phyloP scores from a whole-genome alignment of 2,329 filamentous ascomycete species.

The Huntiella omanensis region DNA sequence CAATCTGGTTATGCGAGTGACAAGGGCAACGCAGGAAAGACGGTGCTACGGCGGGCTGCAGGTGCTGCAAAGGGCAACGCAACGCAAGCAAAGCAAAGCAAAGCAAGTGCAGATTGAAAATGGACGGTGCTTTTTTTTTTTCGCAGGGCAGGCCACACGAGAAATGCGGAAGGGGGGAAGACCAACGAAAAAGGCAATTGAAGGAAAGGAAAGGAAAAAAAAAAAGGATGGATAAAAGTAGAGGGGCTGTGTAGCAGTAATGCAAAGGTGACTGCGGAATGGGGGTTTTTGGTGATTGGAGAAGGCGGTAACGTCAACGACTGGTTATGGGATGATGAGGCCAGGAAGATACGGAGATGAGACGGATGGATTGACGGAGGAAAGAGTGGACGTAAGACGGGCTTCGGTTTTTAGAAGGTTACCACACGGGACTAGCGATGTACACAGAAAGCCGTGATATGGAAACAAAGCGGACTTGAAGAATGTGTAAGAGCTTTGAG shows the following conservation, averaged over 20 bases:
- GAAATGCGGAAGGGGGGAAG: no score
- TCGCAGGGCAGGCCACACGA: no score
- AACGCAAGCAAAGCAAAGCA: neutral
- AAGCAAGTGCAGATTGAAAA: neutral
- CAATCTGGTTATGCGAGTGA: neutral
- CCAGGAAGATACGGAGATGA: neutral
- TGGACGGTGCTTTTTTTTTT: slow-evolving; percentile 1
- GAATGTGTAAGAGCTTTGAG: no score
- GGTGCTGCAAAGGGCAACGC: no score
- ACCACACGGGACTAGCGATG: no score
- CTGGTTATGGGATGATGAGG: neutral
- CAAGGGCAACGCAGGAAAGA: no score
- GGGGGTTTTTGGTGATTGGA: neutral
- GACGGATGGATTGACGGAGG: no score
- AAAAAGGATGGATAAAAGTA: neutral
- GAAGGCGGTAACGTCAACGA: neutral
- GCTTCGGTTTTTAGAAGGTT: no score
- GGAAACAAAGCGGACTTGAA: no score
- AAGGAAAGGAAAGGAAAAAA: neutral
- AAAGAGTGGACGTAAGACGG: no score
- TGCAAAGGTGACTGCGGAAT: neutral
- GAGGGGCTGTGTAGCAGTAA: slow-evolving; percentile 1
- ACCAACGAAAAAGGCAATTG: neutral
- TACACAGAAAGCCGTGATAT: no score
- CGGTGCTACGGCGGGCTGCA: no score